Percentiles rank a stretch among this genome's conserved stretches.
These are phyloP conservation scores for Cladosporium sp. DNA, from an alignment of 2,329 filamentous ascomycete genomes.

Conservation along the genomic window DNA sequence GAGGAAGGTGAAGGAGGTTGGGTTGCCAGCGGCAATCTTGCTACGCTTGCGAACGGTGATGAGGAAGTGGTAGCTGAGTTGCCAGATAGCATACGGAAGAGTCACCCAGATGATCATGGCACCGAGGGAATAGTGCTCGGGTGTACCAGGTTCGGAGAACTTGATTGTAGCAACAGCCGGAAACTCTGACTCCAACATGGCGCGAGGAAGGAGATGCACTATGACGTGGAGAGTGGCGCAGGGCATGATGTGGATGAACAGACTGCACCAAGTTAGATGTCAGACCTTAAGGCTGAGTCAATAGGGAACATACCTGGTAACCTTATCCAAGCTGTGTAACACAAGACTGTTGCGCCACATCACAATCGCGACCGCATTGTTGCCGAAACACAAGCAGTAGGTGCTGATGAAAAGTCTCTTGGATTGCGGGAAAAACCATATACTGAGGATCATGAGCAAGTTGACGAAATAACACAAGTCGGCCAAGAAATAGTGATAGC, in stretches of 20 bases:
- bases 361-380: conserved; percentile 95
- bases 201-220: conserved; percentile 71
- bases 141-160: conserved; percentile 61
- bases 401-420: conserved; percentile 88
- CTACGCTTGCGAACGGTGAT: conserved; percentile 93
- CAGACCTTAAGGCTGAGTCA: neutral
- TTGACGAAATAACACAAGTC: conserved; percentile 99
- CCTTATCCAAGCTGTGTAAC: conserved; percentile 97
- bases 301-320: conserved; percentile 60
- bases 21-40: conserved; percentile 91
- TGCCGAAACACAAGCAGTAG: conserved; percentile 90
- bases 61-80: conserved; percentile 85
- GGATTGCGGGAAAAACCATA: conserved; percentile 87
- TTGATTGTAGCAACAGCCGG: conserved; percentile 84
- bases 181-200: conserved; percentile 65
- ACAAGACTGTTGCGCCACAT: conserved; percentile 99
- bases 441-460: conserved; percentile 70
- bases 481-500: conserved; percentile 94
- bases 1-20: conserved; percentile 96
- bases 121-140: conserved; percentile 67
- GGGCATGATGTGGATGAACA: conserved; percentile 99
- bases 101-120: conserved; percentile 95
- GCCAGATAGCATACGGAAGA: conserved; percentile 89
- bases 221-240: conserved; percentile 90
- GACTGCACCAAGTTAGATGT: conserved; percentile 39